A percentile compares a stretch with the other conserved stretches of the same genome.
Evolutionary conservation across 306 rosid species (phyloP).

Genomic region (Canavalia ensiformis): DNA sequence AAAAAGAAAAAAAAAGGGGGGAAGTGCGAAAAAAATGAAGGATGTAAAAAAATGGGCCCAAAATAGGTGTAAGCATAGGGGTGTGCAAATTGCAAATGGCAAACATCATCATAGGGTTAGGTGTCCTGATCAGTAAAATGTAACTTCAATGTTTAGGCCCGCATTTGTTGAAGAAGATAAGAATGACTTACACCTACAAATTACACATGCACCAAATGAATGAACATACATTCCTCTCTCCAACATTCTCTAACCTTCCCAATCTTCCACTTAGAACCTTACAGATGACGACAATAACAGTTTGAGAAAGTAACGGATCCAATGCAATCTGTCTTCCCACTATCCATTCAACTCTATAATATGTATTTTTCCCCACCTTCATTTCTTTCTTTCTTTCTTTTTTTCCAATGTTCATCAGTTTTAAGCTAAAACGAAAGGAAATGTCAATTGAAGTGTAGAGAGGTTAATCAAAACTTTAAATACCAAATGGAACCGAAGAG

Average conservation of each 20-base stretch:
- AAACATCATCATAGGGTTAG: background rate
- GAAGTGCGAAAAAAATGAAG: too few species aligned
- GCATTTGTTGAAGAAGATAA: too few species aligned
- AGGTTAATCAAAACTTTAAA: background rate
- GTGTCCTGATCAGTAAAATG: too few species aligned
- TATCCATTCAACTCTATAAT: background rate
- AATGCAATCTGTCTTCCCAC: background rate
- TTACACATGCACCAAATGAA: background rate
- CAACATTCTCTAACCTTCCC: background rate
- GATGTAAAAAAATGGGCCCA: too few species aligned
- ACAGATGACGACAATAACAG: background rate
- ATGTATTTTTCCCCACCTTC: background rate
- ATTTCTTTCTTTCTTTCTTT: background rate
- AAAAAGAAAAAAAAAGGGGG: too few species aligned
- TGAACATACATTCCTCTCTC: constrained; percentile 9
- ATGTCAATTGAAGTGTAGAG: background rate
- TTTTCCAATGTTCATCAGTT: background rate
- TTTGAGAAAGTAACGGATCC: background rate
- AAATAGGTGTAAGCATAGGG: background rate
- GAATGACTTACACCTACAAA: too few species aligned
- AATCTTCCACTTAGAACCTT: background rate
- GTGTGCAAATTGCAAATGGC: background rate
- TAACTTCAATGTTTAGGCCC: too few species aligned
- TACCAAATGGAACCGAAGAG: background rate
- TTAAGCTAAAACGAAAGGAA: background rate